These are phyloP conservation scores for Carex scoparia DNA, from an alignment of 176 grass and related monocot species.

Conservation along the genomic window DNA sequence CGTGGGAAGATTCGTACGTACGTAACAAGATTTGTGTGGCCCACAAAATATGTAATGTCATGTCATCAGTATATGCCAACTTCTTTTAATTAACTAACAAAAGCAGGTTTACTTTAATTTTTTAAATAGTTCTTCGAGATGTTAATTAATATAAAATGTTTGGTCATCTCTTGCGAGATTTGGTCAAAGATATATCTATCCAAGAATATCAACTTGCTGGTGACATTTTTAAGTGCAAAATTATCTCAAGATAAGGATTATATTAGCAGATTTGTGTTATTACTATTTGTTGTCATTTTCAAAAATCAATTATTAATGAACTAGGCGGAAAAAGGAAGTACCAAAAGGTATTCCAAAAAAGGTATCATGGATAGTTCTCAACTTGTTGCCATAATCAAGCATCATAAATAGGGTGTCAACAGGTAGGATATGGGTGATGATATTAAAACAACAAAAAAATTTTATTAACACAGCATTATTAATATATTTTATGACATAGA, in stretches of 20 bases:
- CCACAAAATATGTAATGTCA: constrained; percentile 18
- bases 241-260: neutral
- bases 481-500: too few species aligned
- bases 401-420: neutral
- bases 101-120: neutral
- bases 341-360: too few species aligned
- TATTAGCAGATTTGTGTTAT: neutral
- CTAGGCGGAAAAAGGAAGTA: too few species aligned
- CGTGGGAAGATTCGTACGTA: constrained; percentile 9
- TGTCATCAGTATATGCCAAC: neutral
- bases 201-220: neutral
- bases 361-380: neutral
- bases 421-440: too few species aligned
- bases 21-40: constrained; percentile 4
- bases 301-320: neutral
- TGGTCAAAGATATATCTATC: neutral
- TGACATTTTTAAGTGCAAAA: neutral
- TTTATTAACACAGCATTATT: too few species aligned
- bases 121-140: neutral
- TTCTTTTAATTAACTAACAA: neutral
- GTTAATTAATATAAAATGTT: neutral
- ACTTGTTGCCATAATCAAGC: neutral
- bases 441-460: too few species aligned
- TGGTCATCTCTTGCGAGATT: neutral
- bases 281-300: neutral